Evolutionary conservation across 1,284 basidiomycete genomes (phyloP).

Genomic region (Cryptococcus wingfieldii): DNA sequence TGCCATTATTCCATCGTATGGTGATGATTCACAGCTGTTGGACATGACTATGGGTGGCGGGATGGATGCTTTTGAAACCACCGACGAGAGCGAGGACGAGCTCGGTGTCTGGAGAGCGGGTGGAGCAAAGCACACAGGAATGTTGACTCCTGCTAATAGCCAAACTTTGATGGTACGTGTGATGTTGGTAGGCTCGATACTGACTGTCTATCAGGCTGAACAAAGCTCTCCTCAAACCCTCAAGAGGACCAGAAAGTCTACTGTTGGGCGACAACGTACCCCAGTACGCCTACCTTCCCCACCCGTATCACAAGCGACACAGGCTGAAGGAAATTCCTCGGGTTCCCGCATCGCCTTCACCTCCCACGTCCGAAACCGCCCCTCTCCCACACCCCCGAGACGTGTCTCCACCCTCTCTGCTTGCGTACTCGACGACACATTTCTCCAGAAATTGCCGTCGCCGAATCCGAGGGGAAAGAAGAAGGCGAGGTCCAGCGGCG

Average conservation of each 20-base stretch:
- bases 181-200: background rate
- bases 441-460: slow-evolving; percentile 14
- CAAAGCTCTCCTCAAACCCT: slow-evolving; percentile 7
- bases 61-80: slow-evolving; percentile 4
- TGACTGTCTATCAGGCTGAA: background rate
- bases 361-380: slow-evolving; percentile 21
- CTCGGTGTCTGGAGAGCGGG: slow-evolving; percentile 1
- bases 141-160: slow-evolving; percentile 35
- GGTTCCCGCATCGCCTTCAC: background rate
- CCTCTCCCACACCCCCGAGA: slow-evolving; percentile 25
- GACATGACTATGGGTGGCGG: slow-evolving; percentile 2
- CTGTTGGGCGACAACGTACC: background rate
- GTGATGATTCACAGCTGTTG: slow-evolving; percentile 21
- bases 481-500: slow-evolving; percentile 17
- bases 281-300: slow-evolving; percentile 28
- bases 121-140: background rate
- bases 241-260: slow-evolving; percentile 14
- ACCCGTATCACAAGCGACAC: slow-evolving; percentile 20
- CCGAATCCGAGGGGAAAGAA: slow-evolving; percentile 32
- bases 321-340: background rate
- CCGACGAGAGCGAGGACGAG: slow-evolving; percentile 17
- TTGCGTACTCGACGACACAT: slow-evolving; percentile 2
- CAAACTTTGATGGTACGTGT: slow-evolving; percentile 11
- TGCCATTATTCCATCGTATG: slow-evolving; percentile 2
- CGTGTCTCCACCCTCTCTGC: slow-evolving; percentile 7